Conservation (phyloP, 2,329 filamentous ascomycete species). For the Emmonsiellopsis sp. region DNA sequence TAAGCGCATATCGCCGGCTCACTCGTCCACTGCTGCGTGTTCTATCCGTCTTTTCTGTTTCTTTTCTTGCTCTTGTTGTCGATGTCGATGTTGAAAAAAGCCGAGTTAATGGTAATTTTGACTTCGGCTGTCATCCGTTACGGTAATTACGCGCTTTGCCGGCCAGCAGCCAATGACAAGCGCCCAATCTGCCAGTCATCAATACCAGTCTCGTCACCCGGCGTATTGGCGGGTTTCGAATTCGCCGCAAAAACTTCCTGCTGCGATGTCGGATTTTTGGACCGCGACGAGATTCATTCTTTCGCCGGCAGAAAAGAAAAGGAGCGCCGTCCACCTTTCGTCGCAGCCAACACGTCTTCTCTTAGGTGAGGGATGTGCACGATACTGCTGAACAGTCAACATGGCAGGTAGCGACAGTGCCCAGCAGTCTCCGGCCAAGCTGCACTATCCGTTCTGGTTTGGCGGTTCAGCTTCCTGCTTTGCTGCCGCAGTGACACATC, state of each 20-base stretch:
- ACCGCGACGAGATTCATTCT: no score
- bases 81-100: background rate
- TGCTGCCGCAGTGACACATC: slow-evolving; percentile 86
- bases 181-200: background rate
- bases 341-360: background rate
- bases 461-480: slow-evolving; percentile 89
- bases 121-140: background rate
- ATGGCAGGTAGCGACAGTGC: slow-evolving; percentile 24
- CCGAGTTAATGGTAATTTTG: background rate
- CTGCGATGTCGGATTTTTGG: no score
- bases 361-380: background rate
- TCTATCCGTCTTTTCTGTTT: background rate
- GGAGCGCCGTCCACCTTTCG: background rate
- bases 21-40: background rate
- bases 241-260: no score
- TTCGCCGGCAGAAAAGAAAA: no score
- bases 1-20: slow-evolving; percentile 25
- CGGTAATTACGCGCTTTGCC: background rate
- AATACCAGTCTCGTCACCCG: no score
- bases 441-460: slow-evolving; percentile 83
- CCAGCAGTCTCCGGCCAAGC: slow-evolving; percentile 12
- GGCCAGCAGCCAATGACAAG: background rate
- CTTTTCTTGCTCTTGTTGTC: background rate
- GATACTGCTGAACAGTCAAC: slow-evolving; percentile 9
- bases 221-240: no score